Evolutionary conservation across 2,329 filamentous ascomycete species (phyloP), one percentile per base, ranked within the genome.

Genomic region (Fusarium palustre): DNA sequence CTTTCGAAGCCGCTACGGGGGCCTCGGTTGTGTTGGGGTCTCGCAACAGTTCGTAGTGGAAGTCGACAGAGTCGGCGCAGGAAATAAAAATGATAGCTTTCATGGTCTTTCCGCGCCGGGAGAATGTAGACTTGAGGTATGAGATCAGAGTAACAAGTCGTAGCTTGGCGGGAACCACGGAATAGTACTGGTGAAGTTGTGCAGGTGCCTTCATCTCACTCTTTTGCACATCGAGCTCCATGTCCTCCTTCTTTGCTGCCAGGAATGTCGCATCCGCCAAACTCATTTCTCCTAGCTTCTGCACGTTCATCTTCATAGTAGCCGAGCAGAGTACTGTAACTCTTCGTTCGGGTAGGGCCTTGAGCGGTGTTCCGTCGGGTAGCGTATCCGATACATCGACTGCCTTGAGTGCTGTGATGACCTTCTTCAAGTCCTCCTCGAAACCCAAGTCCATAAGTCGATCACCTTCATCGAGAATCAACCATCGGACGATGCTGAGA

Each of bases 381-480:
- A 87, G 88, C 57, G 86, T 87, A 58, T 86, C 86, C 38, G 86
- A 83, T 22, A 91, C 78, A 31, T 84, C 81, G 57, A 91, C 86
- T 45, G 90, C 82, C 66, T 94, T 90, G 58, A 98, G 87, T 66
- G 91, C 91, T 57, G 88, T 86, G 18, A 99, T 92, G 69, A 97
- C 95, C 64, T 91, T 92, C 76, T 92, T 92, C 63, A 99, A 88
- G 75, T 98, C 95, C 55, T 97, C 90, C 79, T 98, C 96, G 72
- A 99, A 99, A 0, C 96, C 96, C 75, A 98, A 86, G 76, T 99
- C 96, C 95, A 99, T 97, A 77, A 99, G 83, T n/a, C 96, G 88
- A 84, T 99, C 96, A 31, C 96, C 96, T 80, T 99, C 96, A 74
- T 99, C 96, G 8, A 99, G 86, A 3, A 99, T 90, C 25, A 99